These are phyloP conservation scores for Reutealis trisperma DNA, from an alignment of 345 rosid species.

Conservation along the genomic window DNA sequence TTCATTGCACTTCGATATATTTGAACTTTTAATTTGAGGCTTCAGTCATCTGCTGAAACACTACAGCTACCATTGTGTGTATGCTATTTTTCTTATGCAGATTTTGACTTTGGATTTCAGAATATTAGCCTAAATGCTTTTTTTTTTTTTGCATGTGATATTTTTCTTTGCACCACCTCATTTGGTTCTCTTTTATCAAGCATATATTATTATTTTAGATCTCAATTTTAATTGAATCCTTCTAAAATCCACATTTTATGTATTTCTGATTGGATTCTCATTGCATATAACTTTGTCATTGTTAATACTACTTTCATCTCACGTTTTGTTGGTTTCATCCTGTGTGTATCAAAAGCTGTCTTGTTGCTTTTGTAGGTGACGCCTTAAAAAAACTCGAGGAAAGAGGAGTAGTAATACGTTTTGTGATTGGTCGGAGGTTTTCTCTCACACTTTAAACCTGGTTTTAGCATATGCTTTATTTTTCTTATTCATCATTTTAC, in stretches of 20 bases:
- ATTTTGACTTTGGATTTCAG: background rate
- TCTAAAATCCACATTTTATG: background rate
- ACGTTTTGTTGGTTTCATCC: background rate
- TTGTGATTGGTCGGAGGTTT: constrained; percentile 96
- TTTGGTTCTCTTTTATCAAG: background rate
- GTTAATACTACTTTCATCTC: background rate
- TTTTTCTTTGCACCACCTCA: background rate
- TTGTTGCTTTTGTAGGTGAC: constrained; percentile 50
- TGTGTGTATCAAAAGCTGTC: background rate
- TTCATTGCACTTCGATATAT: background rate
- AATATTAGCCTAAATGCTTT: background rate
- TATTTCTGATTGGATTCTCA: background rate
- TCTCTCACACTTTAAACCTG: constrained; percentile 25
- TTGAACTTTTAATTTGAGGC: background rate
- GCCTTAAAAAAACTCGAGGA: constrained; percentile 82
- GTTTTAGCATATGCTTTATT: background rate
- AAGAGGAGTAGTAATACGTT: constrained; percentile 86
- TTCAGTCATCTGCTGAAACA: background rate
- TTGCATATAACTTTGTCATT: background rate
- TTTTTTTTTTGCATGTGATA: background rate
- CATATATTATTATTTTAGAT: background rate
- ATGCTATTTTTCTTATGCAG: background rate
- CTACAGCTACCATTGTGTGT: background rate
- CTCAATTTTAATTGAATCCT: no score
- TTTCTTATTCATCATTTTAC: constrained; percentile 4